These are phyloP conservation scores for Seiridium unicorne DNA, from an alignment of 2,329 filamentous ascomycete species.

Conservation along the genomic window DNA sequence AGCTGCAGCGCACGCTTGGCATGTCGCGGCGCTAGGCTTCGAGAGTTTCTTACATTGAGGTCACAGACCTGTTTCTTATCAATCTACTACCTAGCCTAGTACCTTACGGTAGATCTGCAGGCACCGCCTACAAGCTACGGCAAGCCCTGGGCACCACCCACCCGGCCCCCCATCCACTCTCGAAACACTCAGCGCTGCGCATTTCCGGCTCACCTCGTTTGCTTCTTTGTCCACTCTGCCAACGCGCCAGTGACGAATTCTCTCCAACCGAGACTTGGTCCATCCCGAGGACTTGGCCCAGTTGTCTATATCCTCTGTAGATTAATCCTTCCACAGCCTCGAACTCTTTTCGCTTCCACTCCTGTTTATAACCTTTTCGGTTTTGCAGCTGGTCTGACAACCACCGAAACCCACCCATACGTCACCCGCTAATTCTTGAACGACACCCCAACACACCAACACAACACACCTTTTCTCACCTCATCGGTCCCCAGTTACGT, in stretches of 20 bases:
- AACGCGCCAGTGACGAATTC: too few species aligned
- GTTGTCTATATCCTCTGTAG: background rate
- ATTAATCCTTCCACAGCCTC: background rate
- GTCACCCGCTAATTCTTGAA: background rate
- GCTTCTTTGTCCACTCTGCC: too few species aligned
- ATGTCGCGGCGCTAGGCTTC: too few species aligned
- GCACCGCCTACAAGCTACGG: background rate
- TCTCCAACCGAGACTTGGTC: too few species aligned
- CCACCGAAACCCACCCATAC: background rate
- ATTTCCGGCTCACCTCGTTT: background rate
- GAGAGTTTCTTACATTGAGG: too few species aligned
- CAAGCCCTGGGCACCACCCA: background rate
- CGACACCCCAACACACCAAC: background rate
- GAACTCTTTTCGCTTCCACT: background rate
- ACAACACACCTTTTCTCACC: background rate
- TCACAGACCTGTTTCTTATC: background rate
- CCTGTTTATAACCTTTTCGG: background rate
- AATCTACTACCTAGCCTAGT: background rate
- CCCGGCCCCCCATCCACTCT: background rate
- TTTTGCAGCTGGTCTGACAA: background rate
- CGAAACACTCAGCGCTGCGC: background rate
- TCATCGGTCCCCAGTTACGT: background rate
- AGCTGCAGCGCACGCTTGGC: too few species aligned
- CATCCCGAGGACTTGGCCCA: background rate
- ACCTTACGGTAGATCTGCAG: background rate